Percentiles rank a stretch among this genome's conserved stretches.
phyloP scores from a whole-genome alignment of 2,329 filamentous ascomycete species.

The Exophiala viscosa region DNA sequence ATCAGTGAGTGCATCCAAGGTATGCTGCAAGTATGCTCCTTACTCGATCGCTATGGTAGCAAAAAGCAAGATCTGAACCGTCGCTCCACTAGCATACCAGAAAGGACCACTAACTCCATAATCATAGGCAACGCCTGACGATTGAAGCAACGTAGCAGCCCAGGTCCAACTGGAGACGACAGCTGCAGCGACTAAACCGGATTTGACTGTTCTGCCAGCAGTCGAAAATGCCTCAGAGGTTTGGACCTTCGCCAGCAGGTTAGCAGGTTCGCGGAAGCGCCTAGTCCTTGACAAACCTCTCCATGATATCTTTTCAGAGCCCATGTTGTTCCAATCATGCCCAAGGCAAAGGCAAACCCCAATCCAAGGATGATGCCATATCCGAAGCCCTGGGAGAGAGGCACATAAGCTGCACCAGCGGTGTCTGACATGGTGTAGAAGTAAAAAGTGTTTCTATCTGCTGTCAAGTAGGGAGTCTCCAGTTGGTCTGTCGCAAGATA shows the following conservation, averaged over 20 bases:
- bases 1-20: slow-evolving; percentile 61
- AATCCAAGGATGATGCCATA: slow-evolving; percentile 76
- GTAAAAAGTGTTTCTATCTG: neutral
- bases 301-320: slow-evolving; percentile 65
- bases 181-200: slow-evolving; percentile 78
- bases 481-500: no score
- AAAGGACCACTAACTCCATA: slow-evolving; percentile 68
- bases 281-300: slow-evolving; percentile 39
- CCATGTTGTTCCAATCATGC: slow-evolving; percentile 71
- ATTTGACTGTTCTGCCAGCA: slow-evolving; percentile 82
- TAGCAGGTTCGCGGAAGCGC: neutral
- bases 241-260: slow-evolving; percentile 56
- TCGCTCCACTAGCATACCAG: slow-evolving; percentile 68
- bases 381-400: slow-evolving; percentile 52
- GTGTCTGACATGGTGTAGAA: slow-evolving; percentile 13
- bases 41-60: slow-evolving; percentile 81
- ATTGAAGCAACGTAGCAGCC: slow-evolving; percentile 53
- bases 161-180: slow-evolving; percentile 87
- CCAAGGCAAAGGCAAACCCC: slow-evolving; percentile 69
- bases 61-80: slow-evolving; percentile 83
- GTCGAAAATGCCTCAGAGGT: slow-evolving; percentile 93
- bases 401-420: slow-evolving; percentile 15
- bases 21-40: neutral
- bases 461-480: neutral
- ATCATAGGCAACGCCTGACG: slow-evolving; percentile 74